Base-by-base conservation (phyloP, 192 early-diverging fungal species). In the Podila minutissima region DNA sequence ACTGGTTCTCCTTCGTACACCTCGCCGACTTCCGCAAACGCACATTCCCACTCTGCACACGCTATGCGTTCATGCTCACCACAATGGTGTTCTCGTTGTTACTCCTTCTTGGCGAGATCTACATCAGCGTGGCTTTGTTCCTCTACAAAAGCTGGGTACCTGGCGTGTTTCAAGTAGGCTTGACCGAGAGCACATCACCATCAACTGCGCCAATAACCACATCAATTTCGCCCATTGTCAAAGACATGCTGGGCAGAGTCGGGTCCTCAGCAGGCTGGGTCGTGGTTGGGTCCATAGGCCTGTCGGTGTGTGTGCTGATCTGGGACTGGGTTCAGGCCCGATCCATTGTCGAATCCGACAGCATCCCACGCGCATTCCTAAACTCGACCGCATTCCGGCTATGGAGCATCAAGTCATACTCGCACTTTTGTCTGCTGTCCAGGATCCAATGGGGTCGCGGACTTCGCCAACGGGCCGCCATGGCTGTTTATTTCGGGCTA, bases 401-500 rank as follows among this genome's bases (percentile, higher is more conserved):
- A 5, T 81, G 77, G 77, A 60, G 66, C 6, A 35, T 81, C n/a
- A 81, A 61, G 62, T 81, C 77, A 0, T 81, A 81, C 15, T n/a
- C 71, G 1, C 77, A 81, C 37, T 81, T 73, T 37, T 81, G 77
- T 26, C 24, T 81, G 8, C 49, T 81, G 10, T 35, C 71, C 6
- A 50, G 35, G 38, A 81, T 81, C 48, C 24, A 28, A 17, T 81
- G 71, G 77, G 77, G 77, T 66, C 50, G 51, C 1, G 68, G 29
- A 20, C 37, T 63, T 7, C 71, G 71, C 4, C 77, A 81, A 38
- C 49, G 71, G 46, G 28, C 72, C 9, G 55, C 69, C 29, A 64
- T 59, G 48, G 57, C 35, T 28, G 29, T 81, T 20, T 81, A 81
- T 67, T 81, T 81, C 62, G 77, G 77, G 1, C 19, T 69, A 48